These are phyloP conservation scores for Fistulifera pelliculosa DNA, from an alignment of 108 stramenopile genomes.

Conservation along the genomic window DNA sequence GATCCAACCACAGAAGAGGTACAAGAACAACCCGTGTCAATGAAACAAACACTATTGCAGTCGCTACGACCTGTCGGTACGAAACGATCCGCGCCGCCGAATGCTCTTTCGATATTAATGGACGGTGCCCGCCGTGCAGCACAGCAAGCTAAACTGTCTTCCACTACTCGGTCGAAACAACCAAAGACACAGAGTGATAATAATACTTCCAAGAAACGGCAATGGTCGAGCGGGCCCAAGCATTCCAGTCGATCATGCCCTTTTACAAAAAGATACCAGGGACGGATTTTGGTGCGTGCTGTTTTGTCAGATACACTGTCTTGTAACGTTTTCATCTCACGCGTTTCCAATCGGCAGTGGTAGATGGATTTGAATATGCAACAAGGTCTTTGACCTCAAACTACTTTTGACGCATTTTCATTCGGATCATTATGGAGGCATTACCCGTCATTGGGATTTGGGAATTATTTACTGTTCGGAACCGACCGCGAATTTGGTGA, in stretches of 20 bases:
- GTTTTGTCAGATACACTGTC: too few relatives aligned
- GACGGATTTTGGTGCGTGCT: slow-evolving; percentile 47
- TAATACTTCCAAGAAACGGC: slow-evolving; percentile 2
- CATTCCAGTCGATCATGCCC: slow-evolving; percentile 32
- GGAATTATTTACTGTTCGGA: slow-evolving; percentile 72
- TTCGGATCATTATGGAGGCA: slow-evolving; percentile 63
- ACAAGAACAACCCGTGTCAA: background rate
- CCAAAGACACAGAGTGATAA: background rate
- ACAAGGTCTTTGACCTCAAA: slow-evolving; percentile 50
- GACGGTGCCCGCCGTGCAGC: slow-evolving; percentile 30
- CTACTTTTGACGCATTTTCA: slow-evolving; percentile 78
- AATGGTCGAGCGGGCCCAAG: slow-evolving; percentile 3
- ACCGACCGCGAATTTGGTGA: slow-evolving; percentile 51
- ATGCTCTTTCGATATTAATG: slow-evolving; percentile 29
- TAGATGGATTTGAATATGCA: slow-evolving; percentile 58
- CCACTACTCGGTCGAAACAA: background rate
- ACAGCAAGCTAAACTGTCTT: slow-evolving; percentile 17
- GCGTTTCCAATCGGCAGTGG: slow-evolving; percentile 6
- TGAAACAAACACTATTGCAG: too few relatives aligned
- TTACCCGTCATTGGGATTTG: slow-evolving; percentile 45
- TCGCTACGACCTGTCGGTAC: too few relatives aligned
- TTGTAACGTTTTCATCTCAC: too few relatives aligned
- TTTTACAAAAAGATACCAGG: slow-evolving; percentile 68
- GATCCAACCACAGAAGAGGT: background rate
- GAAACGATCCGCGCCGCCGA: slow-evolving; percentile 1